Evolutionary conservation across 352 stramenopile species (phyloP), one percentile per base, ranked within the genome.

Genomic region (Globisporangium cederbergense): DNA sequence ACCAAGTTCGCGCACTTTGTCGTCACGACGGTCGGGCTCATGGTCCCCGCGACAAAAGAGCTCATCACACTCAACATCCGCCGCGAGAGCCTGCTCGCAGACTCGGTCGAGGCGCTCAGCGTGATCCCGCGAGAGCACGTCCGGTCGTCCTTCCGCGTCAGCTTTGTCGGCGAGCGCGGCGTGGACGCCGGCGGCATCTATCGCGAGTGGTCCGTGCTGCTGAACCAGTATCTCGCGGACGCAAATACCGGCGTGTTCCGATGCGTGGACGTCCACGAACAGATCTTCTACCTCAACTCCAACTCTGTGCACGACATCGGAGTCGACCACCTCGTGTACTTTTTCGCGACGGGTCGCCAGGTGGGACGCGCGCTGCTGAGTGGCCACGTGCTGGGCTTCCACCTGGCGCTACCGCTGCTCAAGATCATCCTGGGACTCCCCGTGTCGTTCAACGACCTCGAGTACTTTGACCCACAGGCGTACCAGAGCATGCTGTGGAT

Each of bases 331-430:
- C 34, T 52, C 42, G n/a, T 43, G 57, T 54, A 40, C 45, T 54
- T 14, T 28, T 93, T 98, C 43, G 81, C 81, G 16, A 66, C 71
- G 6, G 76, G 75, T 30, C 73, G 75, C 22, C 42, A 81, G 0
- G 46, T 87, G 10, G 75, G 78, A 25, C 65, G 72, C 18, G 66
- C 72, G 18, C 47, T 81, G 28, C 61, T 83, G 1, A 95, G 98
- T 71, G 79, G 88, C 45, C 90, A 97, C 45, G 71, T 98, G 36
- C 79, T 98, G 0, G 74, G 77, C 45, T 90, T 91, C 36, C 96
- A 98, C 67, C 84, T 99, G 65, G 89, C 91, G 7, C 77, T 89
- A 9, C 86, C 96, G 25, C 70, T 99, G 45, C 45, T 51, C 45
- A 51, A 51, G n/a, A 51, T 30, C n/a, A 30, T 51, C 4, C 45